Base-by-base conservation (phyloP, 192 early-diverging fungal genomes). In the Chytriomyces hyalinus region DNA sequence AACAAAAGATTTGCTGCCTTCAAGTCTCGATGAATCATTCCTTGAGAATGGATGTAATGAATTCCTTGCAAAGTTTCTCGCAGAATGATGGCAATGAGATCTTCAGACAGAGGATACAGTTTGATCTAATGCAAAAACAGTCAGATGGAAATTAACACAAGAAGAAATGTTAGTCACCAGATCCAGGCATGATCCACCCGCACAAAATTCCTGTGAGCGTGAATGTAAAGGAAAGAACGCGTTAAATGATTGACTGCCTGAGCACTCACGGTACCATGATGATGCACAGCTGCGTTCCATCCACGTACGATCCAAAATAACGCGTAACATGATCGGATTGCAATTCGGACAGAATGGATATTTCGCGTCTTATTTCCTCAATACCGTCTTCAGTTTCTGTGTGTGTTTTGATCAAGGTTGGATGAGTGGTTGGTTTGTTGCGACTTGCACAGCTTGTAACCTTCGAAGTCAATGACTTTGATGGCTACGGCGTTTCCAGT, bases 291-390 rank as follows among this genome's bases (percentile, higher is more conserved):
- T 95, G 86, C n/a, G 94, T 90, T 6, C 89, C 94, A 70, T 96
- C 94, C 68, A 97, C 85, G 81, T 90, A 98, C 20, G 69, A 71
- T 57, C 69, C 69, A 60, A 36, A 71, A 51, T 71, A 71, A 17
- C 69, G 13, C 69, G 69, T 71, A 13, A 71, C 69, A 71, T 57
- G 17, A 71, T 51, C 57, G 8, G 51, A 71, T 8, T 26, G 20
- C 17, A 97, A 84, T 78, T 97, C 96, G 49, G 96, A 95, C 47
- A 99, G 83, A 64, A 99, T 97, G 61, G 89, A 90, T 79, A 98
- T 98, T 77, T 99, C 97, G 76, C 95, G 94, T 82, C 96, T 96
- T 78, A 99, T 97, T 85, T 99, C 97, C 75, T 98, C 97, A 72
- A 99, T 98, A 79, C 97, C 96, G 78, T 98, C 97, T 80, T 98